Base-by-base conservation (phyloP, 1,284 basidiomycete species). In the Wallemia mellicola region DNA sequence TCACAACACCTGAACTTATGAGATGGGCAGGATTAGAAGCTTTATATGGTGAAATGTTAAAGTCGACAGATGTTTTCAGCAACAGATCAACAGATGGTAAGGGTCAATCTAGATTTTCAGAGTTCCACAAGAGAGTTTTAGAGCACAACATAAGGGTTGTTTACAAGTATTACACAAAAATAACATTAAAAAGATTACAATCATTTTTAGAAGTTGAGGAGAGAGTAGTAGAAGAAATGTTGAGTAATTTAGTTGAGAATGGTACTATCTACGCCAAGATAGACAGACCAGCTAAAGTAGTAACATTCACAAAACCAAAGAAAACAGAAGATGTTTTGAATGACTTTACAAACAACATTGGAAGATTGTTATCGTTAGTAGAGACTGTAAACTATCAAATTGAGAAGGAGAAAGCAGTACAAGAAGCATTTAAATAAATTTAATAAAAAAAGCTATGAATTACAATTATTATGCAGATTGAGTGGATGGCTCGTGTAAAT, bases 71-170 rank as follows among this genome's bases (percentile, higher is more conserved):
- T 2, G 83, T 95, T 2, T 98, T 98, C 66, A 65, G 33, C 64
- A 62, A 17, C 59, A 68, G 28, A 65, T 61, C 63, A 24, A 65
- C 67, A 59, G 63, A 68, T 27, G 66, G 61, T 1, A 66, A 68
- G 30, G 76, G 76, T 2, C 79, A 84, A 60, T 81, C 84, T 64
- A 78, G 86, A 62, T 98, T 91, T 89, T 84, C 94, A 67, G 86
- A 92, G 66, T 76, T 99, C 32, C 94, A 98, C 69, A 87, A 82
- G 59, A 80, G 94, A 19, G 86, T 98, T 28, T 86, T 96, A 61
- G 94, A 98, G 72, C 94, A 98, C 72, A 99, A 99, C 69, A 83
- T 98, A 66, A 89, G 94, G 59, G 87, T 94, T 38, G 79, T 98
- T 57, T 79, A 88, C 1, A 74, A 82, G 65, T 99, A 99, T 74